Evolutionary conservation across 768 basidiomycete species (phyloP).

Genomic region (Hericium erinaceus): DNA sequence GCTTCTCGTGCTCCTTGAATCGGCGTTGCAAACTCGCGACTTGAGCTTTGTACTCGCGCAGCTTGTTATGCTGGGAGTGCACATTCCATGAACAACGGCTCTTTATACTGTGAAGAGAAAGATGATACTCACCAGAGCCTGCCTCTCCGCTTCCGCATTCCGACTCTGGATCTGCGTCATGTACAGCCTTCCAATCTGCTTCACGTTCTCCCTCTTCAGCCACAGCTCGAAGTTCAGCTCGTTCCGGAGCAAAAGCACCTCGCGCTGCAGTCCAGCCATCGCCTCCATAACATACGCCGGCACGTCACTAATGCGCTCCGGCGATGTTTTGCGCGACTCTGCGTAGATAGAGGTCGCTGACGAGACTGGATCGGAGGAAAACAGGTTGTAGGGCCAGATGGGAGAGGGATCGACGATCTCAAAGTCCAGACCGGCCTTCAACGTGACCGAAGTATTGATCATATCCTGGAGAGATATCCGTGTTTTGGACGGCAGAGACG

Average conservation of each 20-base stretch:
- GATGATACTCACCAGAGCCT: conserved; percentile 53
- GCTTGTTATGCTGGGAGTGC: conserved; percentile 61
- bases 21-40: conserved; percentile 60
- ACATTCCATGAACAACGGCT: background rate
- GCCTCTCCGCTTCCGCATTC: conserved; percentile 73
- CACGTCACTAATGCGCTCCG: conserved; percentile 17
- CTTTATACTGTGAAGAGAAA: background rate
- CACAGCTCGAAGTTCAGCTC: conserved; percentile 84
- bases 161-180: conserved; percentile 63
- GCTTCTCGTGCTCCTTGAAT: conserved; percentile 62
- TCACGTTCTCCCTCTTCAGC: conserved; percentile 71
- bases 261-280: conserved; percentile 64
- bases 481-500: conserved; percentile 8
- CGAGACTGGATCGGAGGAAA: conserved; percentile 21
- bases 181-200: conserved; percentile 75
- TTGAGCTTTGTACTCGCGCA: conserved; percentile 66
- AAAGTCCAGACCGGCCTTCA: conserved; percentile 62
- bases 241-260: conserved; percentile 63
- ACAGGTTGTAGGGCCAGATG: conserved; percentile 43
- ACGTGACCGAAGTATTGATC: conserved; percentile 59
- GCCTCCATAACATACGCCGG: conserved; percentile 45
- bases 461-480: conserved; percentile 64
- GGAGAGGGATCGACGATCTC: conserved; percentile 44
- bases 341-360: conserved; percentile 8
- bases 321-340: conserved; percentile 12